A percentile compares a stretch with the other conserved stretches of the same genome.
Evolutionary conservation across 139 green algal genomes (phyloP).

Genomic region (Chlamydomonas sp.): DNA sequence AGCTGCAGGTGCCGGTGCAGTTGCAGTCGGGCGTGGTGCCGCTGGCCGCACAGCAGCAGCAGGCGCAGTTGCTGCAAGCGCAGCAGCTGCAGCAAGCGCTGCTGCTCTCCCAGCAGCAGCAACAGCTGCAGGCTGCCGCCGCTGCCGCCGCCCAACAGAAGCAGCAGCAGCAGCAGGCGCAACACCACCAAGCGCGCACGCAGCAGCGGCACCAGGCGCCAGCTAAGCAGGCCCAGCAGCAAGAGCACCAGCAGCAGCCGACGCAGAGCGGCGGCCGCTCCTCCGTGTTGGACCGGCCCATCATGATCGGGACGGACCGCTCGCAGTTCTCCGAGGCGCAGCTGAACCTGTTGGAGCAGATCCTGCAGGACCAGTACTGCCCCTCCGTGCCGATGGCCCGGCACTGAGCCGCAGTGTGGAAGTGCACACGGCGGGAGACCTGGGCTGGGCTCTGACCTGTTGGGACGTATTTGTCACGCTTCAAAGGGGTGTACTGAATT

Average conservation of each 20-base stretch:
- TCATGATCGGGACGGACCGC: slow-evolving; percentile 37
- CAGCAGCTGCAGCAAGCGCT: background rate
- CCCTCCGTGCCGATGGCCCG: background rate
- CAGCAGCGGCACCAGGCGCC: background rate
- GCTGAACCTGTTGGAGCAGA: slow-evolving; percentile 20
- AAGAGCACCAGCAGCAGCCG: slow-evolving; percentile 4
- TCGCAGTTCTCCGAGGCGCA: slow-evolving; percentile 9
- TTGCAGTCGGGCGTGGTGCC: background rate
- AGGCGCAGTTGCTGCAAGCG: background rate
- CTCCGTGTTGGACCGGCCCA: slow-evolving; percentile 34
- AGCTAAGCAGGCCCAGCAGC: background rate
- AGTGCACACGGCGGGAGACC: too few relatives aligned
- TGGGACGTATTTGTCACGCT: too few relatives aligned
- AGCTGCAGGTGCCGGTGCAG: background rate
- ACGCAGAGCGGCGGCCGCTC: background rate
- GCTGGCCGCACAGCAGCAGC: background rate
- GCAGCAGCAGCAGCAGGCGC: background rate
- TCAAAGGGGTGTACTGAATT: too few relatives aligned
- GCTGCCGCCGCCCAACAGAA: too few relatives aligned
- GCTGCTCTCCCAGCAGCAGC: background rate
- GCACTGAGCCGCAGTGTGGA: background rate
- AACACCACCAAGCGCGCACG: background rate
- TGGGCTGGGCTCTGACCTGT: too few relatives aligned
- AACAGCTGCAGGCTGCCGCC: background rate
- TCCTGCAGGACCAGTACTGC: slow-evolving; percentile 23